These are phyloP conservation scores for Tylopilus intermedius DNA, from an alignment of 768 basidiomycete species.

Conservation along the genomic window DNA sequence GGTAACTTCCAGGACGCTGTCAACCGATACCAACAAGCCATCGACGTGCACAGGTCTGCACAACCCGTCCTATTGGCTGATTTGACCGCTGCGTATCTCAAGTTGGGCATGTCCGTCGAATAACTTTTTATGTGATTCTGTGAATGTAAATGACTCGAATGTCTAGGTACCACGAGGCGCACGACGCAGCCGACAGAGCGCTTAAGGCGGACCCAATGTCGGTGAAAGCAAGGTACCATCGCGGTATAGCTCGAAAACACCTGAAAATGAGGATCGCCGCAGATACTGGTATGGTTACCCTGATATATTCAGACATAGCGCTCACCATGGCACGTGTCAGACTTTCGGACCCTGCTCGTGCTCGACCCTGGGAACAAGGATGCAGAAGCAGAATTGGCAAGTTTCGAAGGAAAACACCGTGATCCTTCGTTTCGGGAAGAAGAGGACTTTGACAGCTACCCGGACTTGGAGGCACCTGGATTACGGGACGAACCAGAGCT, in stretches of 20 bases:
- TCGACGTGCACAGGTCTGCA: slow-evolving; percentile 30
- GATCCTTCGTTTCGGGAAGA: background rate
- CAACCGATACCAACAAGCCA: slow-evolving; percentile 38
- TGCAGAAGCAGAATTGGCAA: slow-evolving; percentile 15
- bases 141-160: background rate
- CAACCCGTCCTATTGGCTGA: slow-evolving; percentile 39
- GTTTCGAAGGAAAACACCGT: background rate
- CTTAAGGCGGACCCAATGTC: slow-evolving; percentile 29
- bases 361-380: slow-evolving; percentile 26
- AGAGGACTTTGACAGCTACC: background rate
- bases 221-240: slow-evolving; percentile 32
- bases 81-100: slow-evolving; percentile 39
- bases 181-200: slow-evolving; percentile 25
- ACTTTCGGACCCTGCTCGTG: slow-evolving; percentile 24
- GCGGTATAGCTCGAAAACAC: slow-evolving; percentile 33
- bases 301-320: too few species aligned
- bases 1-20: slow-evolving; percentile 37
- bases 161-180: slow-evolving; percentile 27
- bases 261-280: slow-evolving; percentile 19
- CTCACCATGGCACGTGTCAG: slow-evolving; percentile 11
- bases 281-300: slow-evolving; percentile 15
- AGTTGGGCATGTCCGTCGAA: slow-evolving; percentile 33
- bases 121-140: background rate
- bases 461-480: slow-evolving; percentile 16
- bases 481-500: slow-evolving; percentile 27